A percentile compares a stretch with the other conserved stretches of the same genome.
Evolutionary conservation across 768 basidiomycete species (phyloP).

Genomic region (Suillus lakei): DNA sequence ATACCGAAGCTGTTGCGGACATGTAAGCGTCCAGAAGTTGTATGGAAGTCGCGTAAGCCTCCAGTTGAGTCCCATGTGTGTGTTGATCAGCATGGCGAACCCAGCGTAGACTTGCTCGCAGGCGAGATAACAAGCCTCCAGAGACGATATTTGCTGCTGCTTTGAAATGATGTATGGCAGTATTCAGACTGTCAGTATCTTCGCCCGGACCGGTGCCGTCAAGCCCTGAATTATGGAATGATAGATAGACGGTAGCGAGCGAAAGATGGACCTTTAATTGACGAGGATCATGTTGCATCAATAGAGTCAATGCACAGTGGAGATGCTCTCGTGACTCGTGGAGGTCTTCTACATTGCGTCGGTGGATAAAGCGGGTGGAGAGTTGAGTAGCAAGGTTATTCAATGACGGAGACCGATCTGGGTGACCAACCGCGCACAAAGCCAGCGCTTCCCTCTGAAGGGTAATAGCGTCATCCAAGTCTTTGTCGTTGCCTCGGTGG

Average conservation of each 20-base stretch:
- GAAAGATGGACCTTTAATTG: neutral
- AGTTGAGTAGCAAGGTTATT: rapidly evolving
- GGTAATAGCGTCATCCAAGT: neutral
- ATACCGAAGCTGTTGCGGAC: neutral
- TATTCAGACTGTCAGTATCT: neutral
- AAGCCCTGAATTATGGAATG: neutral
- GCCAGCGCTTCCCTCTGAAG: neutral
- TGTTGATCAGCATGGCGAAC: neutral
- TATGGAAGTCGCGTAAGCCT: neutral
- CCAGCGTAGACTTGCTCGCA: neutral
- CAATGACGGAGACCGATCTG: neutral
- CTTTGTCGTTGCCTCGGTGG: neutral
- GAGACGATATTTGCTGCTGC: neutral
- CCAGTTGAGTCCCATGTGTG: neutral
- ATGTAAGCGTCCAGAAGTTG: neutral
- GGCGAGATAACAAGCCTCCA: neutral
- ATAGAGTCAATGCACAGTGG: neutral
- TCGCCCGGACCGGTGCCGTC: neutral
- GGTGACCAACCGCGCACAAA: neutral
- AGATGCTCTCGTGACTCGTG: neutral
- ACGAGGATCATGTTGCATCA: neutral
- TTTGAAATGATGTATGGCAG: neutral
- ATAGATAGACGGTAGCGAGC: neutral
- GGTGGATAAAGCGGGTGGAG: neutral
- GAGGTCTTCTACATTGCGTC: neutral